Evolutionary conservation across 352 stramenopile species (phyloP).

Genomic region (Phytophthora megakarya): DNA sequence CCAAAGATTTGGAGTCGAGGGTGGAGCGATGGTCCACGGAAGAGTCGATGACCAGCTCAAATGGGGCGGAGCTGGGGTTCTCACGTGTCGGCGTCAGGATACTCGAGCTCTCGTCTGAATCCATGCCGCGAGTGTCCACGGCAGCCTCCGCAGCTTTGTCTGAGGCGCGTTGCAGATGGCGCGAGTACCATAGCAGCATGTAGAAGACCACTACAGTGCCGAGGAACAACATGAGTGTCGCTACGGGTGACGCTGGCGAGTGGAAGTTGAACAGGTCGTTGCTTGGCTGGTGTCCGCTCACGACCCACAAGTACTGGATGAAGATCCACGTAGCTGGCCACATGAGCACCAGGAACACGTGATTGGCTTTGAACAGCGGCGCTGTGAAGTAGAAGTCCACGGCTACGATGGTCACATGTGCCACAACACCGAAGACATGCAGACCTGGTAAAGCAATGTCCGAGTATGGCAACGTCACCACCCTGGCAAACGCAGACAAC

Average conservation of each 20-base stretch:
- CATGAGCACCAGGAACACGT: slow-evolving; percentile 63
- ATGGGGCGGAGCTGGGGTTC: slow-evolving; percentile 38
- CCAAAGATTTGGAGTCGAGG: slow-evolving; percentile 26
- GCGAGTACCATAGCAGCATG: slow-evolving; percentile 41
- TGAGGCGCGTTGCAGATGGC: slow-evolving; percentile 39
- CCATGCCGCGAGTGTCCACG: slow-evolving; percentile 22
- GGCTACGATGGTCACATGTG: slow-evolving; percentile 51
- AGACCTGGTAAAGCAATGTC: slow-evolving; percentile 35
- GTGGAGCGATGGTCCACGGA: slow-evolving; percentile 14
- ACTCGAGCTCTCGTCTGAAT: slow-evolving; percentile 36
- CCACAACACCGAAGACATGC: slow-evolving; percentile 41
- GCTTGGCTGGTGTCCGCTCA: slow-evolving; percentile 57
- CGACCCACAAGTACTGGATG: slow-evolving; percentile 61
- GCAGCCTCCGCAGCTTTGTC: slow-evolving; percentile 28
- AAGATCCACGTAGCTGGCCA: slow-evolving; percentile 62
- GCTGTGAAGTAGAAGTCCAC: slow-evolving; percentile 69
- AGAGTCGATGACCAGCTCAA: slow-evolving; percentile 52
- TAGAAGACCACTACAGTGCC: slow-evolving; percentile 52
- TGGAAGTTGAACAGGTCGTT: slow-evolving; percentile 69
- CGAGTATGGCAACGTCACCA: slow-evolving; percentile 48
- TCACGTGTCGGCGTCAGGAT: slow-evolving; percentile 35
- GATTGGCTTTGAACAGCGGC: slow-evolving; percentile 63
- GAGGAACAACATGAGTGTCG: slow-evolving; percentile 41
- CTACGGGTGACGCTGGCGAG: slow-evolving; percentile 42
- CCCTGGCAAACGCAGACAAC: slow-evolving; percentile 18